Base-by-base conservation (phyloP, 129 eudicot genomes). In the Centaurea solstitialis region DNA sequence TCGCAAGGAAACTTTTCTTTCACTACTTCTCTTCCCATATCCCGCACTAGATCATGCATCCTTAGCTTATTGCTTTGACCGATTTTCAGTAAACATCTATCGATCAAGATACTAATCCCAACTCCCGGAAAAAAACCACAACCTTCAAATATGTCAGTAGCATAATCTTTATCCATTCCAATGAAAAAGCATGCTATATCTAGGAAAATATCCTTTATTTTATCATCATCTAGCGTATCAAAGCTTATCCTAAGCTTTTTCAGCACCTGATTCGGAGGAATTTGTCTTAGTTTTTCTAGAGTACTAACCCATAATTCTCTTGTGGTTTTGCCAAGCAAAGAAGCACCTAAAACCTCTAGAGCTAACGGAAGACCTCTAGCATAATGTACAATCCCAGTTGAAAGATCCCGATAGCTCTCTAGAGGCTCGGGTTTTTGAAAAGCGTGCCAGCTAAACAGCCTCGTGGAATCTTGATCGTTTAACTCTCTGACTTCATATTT, bases 31-130 rank as follows among this genome's bases (percentile, higher is more conserved):
- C 85, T 79, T n/a, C 81, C 87, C 83, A 87, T 80, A 7, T 83
- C 87, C 50, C 81, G 77, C 26, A 83, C 57, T 73, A 83, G 43
- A 33, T 87, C 85, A 59, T 87, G 90, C 85, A 86, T 86, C 28
- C 30, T 41, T 39, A 79, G 69, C 78, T 67, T 66, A 61, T 71
- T 78, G 6, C 39, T 76, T 9, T 10, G 11, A 26, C 57, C 67
- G 4, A 74, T 24, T 22, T 53, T 41, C 33, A 85, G 62, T 76
- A 79, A 76, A 17, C 79, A 70, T 72, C 47, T 64, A 6, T 76
- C 78, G 23, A n/a, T 67, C 38, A 72, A 68, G 40, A 70, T 47
- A 13, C 23, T 59, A 30, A 86, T 83, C 9, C 81, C 84, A 69
- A 41, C 70, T 11, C 57, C 79, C 5, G 89, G 59, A 9, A 57